Evolutionary conservation across 2,329 filamentous ascomycete species (phyloP).

Genomic region (Aspergillus japonicus): DNA sequence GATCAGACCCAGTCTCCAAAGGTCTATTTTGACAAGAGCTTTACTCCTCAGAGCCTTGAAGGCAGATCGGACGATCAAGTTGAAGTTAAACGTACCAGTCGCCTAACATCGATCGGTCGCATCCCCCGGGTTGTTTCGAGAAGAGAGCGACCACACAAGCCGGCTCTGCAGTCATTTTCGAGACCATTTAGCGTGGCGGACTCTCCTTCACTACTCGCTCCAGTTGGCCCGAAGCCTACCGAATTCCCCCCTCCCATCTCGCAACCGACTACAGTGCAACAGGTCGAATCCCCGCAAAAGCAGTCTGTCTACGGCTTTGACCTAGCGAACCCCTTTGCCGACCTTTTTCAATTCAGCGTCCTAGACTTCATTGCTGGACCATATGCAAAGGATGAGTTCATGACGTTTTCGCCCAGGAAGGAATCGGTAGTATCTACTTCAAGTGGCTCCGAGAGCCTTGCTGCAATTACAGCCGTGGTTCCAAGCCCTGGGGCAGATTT

Average conservation of each 20-base stretch:
- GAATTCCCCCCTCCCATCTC: conserved; percentile 23
- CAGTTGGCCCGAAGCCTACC: conserved; percentile 23
- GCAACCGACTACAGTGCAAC: conserved; percentile 14
- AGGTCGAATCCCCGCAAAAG: not conserved
- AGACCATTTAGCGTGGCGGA: conserved; percentile 66
- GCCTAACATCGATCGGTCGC: conserved; percentile 77
- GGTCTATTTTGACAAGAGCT: conserved; percentile 36
- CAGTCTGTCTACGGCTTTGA: conserved; percentile 19
- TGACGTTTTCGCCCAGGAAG: conserved; percentile 71
- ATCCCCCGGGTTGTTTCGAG: conserved; percentile 79
- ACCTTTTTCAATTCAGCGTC: conserved; percentile 30
- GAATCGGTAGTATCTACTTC: conserved; percentile 67
- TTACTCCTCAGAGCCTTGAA: conserved; percentile 17
- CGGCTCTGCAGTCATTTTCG: conserved; percentile 78
- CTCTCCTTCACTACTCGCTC: conserved; percentile 42
- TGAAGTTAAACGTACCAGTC: conserved; percentile 53
- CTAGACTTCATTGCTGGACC: conserved; percentile 38
- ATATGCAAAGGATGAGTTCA: conserved; percentile 59
- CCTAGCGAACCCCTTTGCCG: conserved; percentile 34
- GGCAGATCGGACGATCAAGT: not conserved
- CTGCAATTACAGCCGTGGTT: conserved; percentile 65
- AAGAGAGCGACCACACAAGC: conserved; percentile 60
- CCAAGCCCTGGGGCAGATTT: conserved; percentile 62
- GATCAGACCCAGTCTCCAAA: conserved; percentile 36
- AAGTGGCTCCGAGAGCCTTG: conserved; percentile 62